Evolutionary conservation across 306 rosid species (phyloP).

Genomic region (Quercus suber): DNA sequence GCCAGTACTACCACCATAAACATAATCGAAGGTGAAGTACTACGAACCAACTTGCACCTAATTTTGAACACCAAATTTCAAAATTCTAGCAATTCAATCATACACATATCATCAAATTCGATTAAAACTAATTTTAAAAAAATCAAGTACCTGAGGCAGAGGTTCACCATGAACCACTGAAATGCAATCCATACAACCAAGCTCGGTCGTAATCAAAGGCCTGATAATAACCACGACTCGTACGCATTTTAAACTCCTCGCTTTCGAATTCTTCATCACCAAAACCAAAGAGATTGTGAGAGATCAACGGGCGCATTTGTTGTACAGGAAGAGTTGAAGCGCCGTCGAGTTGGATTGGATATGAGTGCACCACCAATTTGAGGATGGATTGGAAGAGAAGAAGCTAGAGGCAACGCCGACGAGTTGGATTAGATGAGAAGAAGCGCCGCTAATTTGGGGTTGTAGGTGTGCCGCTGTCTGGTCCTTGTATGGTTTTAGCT

Average conservation of each 20-base stretch:
- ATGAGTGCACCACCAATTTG: too few species aligned
- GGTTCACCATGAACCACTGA: conserved; percentile 67
- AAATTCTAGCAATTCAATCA: background rate
- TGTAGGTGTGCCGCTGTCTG: too few species aligned
- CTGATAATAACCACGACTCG: conserved; percentile 82
- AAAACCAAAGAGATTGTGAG: background rate
- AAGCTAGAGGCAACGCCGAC: too few species aligned
- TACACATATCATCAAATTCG: background rate
- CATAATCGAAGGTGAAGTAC: too few species aligned
- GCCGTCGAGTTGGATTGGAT: too few species aligned
- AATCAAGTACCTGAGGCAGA: conserved; percentile 54
- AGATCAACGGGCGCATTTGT: too few species aligned
- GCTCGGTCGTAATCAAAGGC: conserved; percentile 42
- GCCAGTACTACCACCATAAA: too few species aligned
- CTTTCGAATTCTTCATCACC: conserved; percentile 62
- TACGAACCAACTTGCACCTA: conserved; percentile 74
- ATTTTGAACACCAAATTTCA: background rate
- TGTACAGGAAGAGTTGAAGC: too few species aligned
- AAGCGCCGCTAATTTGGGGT: too few species aligned
- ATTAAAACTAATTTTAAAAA: background rate
- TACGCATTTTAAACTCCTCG: conserved; percentile 47
- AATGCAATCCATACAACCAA: conserved; percentile 67
- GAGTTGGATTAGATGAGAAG: too few species aligned
- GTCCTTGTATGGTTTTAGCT: too few species aligned
- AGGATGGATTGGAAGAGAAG: too few species aligned